Conservation (phyloP, 2,329 filamentous ascomycete genomes). For the Chalaropsis thielavioides region DNA sequence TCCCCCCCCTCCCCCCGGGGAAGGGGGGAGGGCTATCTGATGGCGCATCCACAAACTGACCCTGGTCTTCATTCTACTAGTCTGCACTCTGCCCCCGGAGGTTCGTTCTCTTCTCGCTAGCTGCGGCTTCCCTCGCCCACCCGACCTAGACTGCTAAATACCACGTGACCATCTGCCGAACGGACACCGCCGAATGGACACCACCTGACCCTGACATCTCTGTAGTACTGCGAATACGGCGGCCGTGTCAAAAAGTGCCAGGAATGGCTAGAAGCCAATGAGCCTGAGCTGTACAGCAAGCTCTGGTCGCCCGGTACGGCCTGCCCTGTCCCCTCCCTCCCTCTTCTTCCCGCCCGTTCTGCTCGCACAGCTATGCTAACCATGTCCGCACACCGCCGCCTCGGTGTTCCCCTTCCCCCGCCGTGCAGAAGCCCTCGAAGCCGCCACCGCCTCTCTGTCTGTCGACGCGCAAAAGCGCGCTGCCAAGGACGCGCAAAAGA, state of each 20-base stretch:
- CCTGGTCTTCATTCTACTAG: constrained; percentile 25
- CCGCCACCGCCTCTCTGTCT: constrained; percentile 72
- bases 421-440: constrained; percentile 58
- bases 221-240: constrained; percentile 95
- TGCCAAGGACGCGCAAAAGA: constrained; percentile 92
- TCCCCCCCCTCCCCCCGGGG: too few relatives aligned
- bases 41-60: not conserved
- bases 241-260: constrained; percentile 93
- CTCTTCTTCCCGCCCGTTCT: not conserved
- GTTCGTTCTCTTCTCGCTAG: constrained; percentile 27
- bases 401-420: not conserved
- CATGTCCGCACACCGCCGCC: not conserved
- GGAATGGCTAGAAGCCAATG: constrained; percentile 73
- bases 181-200: not conserved
- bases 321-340: constrained; percentile 1
- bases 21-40: too few relatives aligned
- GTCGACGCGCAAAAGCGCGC: constrained; percentile 87
- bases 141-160: not conserved
- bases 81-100: constrained; percentile 52
- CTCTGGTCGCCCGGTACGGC: constrained; percentile 71
- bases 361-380: not conserved
- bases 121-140: constrained; percentile 8
- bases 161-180: not conserved
- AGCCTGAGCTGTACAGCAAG: constrained; percentile 57
- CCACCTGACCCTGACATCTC: constrained; percentile 20